Conservation (phyloP, 768 basidiomycete genomes). For the Leccinum subtestaceum region DNA sequence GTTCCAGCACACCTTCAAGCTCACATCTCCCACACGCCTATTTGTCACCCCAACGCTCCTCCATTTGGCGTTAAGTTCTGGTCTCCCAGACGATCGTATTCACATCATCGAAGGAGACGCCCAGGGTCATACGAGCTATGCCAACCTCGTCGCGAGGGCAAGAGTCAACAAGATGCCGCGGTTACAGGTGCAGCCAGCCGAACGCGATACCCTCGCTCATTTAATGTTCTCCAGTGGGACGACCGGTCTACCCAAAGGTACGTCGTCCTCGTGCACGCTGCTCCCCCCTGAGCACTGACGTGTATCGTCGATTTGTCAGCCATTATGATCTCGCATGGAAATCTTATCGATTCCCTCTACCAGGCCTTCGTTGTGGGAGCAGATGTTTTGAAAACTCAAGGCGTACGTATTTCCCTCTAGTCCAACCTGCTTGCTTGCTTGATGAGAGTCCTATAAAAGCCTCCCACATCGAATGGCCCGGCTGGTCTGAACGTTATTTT, state of each 20-base stretch:
- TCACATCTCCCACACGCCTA: constrained; percentile 47
- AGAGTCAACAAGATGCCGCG: constrained; percentile 37
- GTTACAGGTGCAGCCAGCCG: constrained; percentile 44
- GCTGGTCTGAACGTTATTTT: constrained; percentile 48
- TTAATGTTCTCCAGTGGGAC: constrained; percentile 78
- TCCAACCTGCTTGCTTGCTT: neutral
- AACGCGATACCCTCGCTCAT: constrained; percentile 59
- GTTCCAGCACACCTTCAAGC: constrained; percentile 47
- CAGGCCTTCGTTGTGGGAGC: constrained; percentile 36
- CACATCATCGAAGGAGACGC: constrained; percentile 46
- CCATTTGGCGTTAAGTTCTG: constrained; percentile 38
- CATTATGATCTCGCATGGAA: constrained; percentile 74
- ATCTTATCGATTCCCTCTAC: constrained; percentile 45
- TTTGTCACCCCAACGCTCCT: constrained; percentile 53
- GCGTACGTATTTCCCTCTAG: constrained; percentile 32
- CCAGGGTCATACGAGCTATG: constrained; percentile 42
- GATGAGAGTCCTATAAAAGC: constrained; percentile 26
- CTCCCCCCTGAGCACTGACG: constrained; percentile 1
- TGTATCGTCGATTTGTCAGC: constrained; percentile 34
- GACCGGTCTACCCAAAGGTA: constrained; percentile 73
- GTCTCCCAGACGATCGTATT: constrained; percentile 40
- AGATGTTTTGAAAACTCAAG: constrained; percentile 34
- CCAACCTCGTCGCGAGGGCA: constrained; percentile 42
- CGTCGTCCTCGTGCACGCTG: neutral
- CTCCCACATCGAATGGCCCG: constrained; percentile 38